A percentile compares a stretch with the other conserved stretches of the same genome.
Evolutionary conservation across 352 stramenopile genomes (phyloP).

Genomic region (Elongisporangium senticosum): DNA sequence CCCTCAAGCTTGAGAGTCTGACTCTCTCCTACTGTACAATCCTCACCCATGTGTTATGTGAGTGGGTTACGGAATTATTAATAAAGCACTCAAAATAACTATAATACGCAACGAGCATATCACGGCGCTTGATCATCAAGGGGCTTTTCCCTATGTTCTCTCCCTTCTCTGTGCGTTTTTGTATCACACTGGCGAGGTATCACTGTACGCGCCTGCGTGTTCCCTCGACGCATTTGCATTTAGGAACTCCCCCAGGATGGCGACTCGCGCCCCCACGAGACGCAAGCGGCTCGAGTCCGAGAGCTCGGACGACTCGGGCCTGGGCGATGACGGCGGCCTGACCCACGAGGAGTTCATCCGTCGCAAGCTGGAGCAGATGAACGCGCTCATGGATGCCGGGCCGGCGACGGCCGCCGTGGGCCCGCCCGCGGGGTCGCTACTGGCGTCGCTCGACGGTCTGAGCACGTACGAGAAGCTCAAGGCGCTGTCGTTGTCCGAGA

Average conservation of each 20-base stretch:
- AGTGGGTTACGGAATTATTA: background rate
- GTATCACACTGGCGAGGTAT: background rate
- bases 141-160: background rate
- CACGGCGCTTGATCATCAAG: background rate
- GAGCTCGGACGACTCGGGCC: slow-evolving; percentile 43
- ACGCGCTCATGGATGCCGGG: slow-evolving; percentile 30
- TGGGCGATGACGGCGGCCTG: slow-evolving; percentile 37
- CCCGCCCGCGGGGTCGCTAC: slow-evolving; percentile 1
- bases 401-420: slow-evolving; percentile 1
- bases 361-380: slow-evolving; percentile 47
- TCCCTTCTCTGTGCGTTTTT: background rate
- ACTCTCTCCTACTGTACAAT: background rate
- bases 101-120: background rate
- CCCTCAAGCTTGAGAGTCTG: background rate
- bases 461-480: slow-evolving; percentile 53
- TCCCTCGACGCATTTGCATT: background rate
- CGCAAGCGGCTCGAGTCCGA: slow-evolving; percentile 17
- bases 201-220: background rate
- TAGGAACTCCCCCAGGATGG: background rate
- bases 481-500: slow-evolving; percentile 37
- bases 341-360: slow-evolving; percentile 42
- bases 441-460: slow-evolving; percentile 13
- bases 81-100: background rate
- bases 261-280: background rate
- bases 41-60: background rate